These are phyloP conservation scores for Phytophthora litchii DNA, from an alignment of 352 stramenopile genomes.

Conservation along the genomic window DNA sequence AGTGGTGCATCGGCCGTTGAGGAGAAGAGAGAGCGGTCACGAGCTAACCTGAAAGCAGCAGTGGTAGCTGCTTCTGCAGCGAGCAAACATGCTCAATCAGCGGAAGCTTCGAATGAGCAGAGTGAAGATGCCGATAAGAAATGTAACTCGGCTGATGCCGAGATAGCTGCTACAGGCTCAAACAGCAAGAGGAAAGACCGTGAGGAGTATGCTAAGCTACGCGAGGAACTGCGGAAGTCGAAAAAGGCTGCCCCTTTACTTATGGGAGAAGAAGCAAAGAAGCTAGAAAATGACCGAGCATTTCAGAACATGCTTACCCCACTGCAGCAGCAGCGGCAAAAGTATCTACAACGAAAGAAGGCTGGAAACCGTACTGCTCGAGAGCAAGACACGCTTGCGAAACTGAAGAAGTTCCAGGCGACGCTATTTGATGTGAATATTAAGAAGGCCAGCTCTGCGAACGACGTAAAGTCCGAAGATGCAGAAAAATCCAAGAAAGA, in stretches of 20 bases:
- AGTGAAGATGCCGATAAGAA: constrained; percentile 23
- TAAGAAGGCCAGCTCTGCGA: constrained; percentile 5
- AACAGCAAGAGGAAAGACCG: constrained; percentile 34
- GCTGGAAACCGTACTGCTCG: constrained; percentile 49
- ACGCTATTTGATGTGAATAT: constrained; percentile 53
- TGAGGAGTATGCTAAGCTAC: constrained; percentile 74
- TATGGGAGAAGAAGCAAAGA: constrained; percentile 63
- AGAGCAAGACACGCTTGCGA: constrained; percentile 74
- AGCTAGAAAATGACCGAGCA: constrained; percentile 57
- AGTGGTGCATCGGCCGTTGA: constrained; percentile 14
- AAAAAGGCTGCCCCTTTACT: constrained; percentile 66
- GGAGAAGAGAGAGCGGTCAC: constrained; percentile 46
- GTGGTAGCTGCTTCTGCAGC: constrained; percentile 37
- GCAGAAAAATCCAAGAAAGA: constrained; percentile 10
- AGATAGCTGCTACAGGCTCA: constrained; percentile 14
- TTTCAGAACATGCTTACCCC: constrained; percentile 79
- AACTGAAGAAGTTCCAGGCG: constrained; percentile 68
- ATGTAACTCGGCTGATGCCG: constrained; percentile 1
- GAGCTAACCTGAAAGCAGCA: constrained; percentile 49
- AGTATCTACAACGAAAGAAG: constrained; percentile 75
- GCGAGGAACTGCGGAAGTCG: constrained; percentile 66
- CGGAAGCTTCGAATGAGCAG: constrained; percentile 19
- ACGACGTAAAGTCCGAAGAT: constrained; percentile 4
- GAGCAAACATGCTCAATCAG: constrained; percentile 1
- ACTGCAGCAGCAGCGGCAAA: constrained; percentile 75